These are phyloP conservation scores for Metarhizium sp. DNA, from an alignment of 2,329 filamentous ascomycete species.

Conservation along the genomic window DNA sequence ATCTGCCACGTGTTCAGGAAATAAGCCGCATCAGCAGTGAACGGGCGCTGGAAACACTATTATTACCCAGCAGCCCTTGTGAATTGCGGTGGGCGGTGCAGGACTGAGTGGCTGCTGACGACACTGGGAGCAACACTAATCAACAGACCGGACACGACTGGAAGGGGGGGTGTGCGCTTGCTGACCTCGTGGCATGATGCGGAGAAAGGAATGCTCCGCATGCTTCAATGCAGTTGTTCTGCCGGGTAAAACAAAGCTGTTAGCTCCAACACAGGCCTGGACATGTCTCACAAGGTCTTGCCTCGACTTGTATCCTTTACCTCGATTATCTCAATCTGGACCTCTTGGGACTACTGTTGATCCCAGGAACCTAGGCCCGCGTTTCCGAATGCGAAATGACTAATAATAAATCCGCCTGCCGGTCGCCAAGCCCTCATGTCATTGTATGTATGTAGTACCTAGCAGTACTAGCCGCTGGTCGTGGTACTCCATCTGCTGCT, in stretches of 20 bases:
- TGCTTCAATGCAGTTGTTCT: not conserved
- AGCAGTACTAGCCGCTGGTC: too few relatives aligned
- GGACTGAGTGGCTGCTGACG: not conserved
- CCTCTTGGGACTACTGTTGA: too few relatives aligned
- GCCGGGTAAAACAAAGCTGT: not conserved
- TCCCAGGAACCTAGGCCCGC: too few relatives aligned
- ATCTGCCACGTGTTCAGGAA: not conserved
- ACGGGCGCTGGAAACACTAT: too few relatives aligned
- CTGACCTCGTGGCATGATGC: not conserved
- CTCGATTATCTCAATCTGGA: too few relatives aligned
- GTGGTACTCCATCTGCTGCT: too few relatives aligned
- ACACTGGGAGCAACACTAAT: not conserved
- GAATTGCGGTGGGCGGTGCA: not conserved
- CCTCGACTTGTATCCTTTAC: not conserved
- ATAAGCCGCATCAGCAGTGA: not conserved
- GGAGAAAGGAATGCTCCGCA: not conserved
- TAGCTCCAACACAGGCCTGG: not conserved
- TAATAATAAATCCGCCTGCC: too few relatives aligned
- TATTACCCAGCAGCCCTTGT: not conserved
- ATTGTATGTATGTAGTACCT: too few relatives aligned
- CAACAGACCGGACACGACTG: not conserved
- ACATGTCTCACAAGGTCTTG: not conserved
- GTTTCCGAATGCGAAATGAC: too few relatives aligned
- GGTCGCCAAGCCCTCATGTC: too few relatives aligned
- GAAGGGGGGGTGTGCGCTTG: not conserved